Evolutionary conservation across 2,329 filamentous ascomycete genomes (phyloP), one percentile per base, ranked within the genome.

Genomic region (Lasiodiplodia sp.): DNA sequence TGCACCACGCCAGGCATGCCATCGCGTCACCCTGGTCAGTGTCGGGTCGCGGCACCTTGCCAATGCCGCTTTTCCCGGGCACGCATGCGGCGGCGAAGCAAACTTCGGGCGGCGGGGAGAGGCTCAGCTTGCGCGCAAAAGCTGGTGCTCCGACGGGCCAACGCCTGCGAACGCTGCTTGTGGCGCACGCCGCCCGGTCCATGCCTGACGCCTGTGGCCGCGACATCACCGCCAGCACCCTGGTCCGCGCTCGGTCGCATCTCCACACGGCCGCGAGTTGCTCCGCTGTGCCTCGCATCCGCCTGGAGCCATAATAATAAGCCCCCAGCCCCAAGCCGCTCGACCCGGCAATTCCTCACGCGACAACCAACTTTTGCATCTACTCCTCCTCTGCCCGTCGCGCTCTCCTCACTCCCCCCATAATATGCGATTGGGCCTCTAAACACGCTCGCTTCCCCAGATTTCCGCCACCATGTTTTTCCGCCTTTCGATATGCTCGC

Each of bases 1-100:
- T 64, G 60, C 60, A 64, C 60, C 60, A 52, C 60, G 60, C 60
- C 60, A 64, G 60, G 60, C 60, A 64, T 52, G 60, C 60, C 11
- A 52, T 64, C 60, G 60, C 60, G 60, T 64, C 60, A 64, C 23
- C 60, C 47, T 14, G 28, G 60, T 11, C 38, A 40, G 16, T 11
- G 10, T n/a, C 60, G 40, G 60, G 25, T 11, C 18, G 60, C 40
- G n/a, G 49, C 64, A 47, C 34, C 49, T 37, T 83, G 40, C 58
- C 25, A 34, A 37, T 63, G 58, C 58, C 58, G 4, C 88, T 84
- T 53, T 84, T 80, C 2, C 81, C 77, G 72, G 97, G 91, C 12
- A 90, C 31, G 31, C 31, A 34, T 34, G 7, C 31, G 31, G 31
- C 31, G 31, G 31, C 31, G 31, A 34, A 10, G 31, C 31, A 34